Evolutionary conservation across 2,329 filamentous ascomycete species (phyloP).

Genomic region (Hypoxylon sp.): DNA sequence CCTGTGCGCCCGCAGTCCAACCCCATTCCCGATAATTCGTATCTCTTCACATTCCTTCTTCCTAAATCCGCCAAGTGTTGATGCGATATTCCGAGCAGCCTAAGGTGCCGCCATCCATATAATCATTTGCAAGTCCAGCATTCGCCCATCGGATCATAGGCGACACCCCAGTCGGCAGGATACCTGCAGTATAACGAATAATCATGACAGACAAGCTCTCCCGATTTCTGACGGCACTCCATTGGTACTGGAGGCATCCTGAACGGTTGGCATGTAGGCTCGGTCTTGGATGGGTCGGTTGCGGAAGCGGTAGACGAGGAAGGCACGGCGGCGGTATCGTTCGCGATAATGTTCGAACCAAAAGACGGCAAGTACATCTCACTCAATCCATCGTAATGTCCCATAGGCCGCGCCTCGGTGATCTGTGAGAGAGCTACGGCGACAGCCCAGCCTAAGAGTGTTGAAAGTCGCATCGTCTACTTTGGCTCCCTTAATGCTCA

Average conservation of each 20-base stretch:
- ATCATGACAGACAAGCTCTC: slow-evolving; percentile 24
- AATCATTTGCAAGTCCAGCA: slow-evolving; percentile 31
- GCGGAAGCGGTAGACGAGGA: background rate
- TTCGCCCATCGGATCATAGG: slow-evolving; percentile 26
- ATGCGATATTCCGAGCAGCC: too few relatives aligned
- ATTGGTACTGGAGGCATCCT: slow-evolving; percentile 22
- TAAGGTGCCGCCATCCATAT: too few relatives aligned
- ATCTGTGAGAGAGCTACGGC: slow-evolving; percentile 2
- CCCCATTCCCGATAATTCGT: too few relatives aligned
- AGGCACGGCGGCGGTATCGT: slow-evolving; percentile 7
- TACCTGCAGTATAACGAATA: slow-evolving; percentile 26
- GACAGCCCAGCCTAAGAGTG: background rate
- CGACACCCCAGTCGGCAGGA: slow-evolving; percentile 28
- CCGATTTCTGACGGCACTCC: slow-evolving; percentile 22
- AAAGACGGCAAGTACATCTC: slow-evolving; percentile 21
- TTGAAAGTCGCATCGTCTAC: slow-evolving; percentile 2
- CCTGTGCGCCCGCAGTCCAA: too few relatives aligned
- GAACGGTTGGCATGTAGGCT: slow-evolving; percentile 23
- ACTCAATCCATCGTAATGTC: slow-evolving; percentile 19
- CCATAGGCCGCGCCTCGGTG: slow-evolving; percentile 2
- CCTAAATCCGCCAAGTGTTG: too few relatives aligned
- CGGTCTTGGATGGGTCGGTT: background rate
- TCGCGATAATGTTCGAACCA: slow-evolving; percentile 25
- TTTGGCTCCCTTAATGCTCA: background rate
- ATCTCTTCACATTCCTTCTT: too few relatives aligned